Evolutionary conservation across 371 early-diverging fungal species (phyloP).

Genomic region (Zancudomyces culisetae): DNA sequence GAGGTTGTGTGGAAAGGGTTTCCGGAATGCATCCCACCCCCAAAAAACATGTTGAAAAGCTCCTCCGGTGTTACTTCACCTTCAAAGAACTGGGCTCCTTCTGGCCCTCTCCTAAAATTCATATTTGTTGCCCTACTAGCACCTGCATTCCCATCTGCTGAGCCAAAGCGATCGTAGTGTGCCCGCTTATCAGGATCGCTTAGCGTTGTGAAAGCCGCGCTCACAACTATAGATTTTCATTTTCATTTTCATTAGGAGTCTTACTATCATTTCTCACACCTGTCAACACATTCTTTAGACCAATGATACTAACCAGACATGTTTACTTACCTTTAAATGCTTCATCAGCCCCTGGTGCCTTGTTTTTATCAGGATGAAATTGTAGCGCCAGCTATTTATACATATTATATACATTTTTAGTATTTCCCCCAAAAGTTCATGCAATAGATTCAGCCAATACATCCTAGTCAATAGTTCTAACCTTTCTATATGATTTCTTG

Average conservation of each 20-base stretch:
- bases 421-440: no score
- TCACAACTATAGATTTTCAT: constrained; percentile 35
- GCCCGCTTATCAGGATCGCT: constrained; percentile 70
- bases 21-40: constrained; percentile 32
- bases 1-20: constrained; percentile 16
- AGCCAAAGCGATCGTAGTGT: constrained; percentile 69
- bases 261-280: no score
- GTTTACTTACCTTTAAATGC: constrained; percentile 54
- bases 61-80: constrained; percentile 87
- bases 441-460: no score
- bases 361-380: constrained; percentile 96
- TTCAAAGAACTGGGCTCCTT: constrained; percentile 27
- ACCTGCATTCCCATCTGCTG: constrained; percentile 19
- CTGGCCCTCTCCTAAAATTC: no score
- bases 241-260: neutral
- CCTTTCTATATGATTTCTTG: constrained; percentile 89
- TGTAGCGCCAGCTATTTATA: constrained; percentile 57
- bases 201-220: constrained; percentile 74
- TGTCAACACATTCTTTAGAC: neutral
- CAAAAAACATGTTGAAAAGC: constrained; percentile 90
- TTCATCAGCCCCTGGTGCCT: constrained; percentile 89
- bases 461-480: no score
- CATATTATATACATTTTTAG: no score
- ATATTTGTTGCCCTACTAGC: constrained; percentile 8
- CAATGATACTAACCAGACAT: constrained; percentile 24